Evolutionary conservation across 2,329 filamentous ascomycete species (phyloP), one percentile per base, ranked within the genome.

Genomic region (Xylaria sp.): DNA sequence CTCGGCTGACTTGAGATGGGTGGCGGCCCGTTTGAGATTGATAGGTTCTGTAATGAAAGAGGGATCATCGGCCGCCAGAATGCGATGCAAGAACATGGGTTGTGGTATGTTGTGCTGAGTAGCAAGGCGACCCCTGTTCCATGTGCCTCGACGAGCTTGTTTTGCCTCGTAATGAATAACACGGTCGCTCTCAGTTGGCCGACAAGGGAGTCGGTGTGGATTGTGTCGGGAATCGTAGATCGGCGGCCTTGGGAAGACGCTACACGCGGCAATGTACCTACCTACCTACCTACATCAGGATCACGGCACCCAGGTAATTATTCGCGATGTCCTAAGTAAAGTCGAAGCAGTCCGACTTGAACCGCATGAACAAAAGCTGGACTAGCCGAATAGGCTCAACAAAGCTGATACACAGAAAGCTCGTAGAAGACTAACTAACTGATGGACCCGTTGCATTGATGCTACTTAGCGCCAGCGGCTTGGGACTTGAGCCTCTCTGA

Each of bases 11-110:
- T 58, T 48, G 53, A 56, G 49, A 59, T 63, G 59, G 57, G 57
- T 36, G 62, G 60, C 58, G 59, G 59, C 56, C 65, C 56, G 65
- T 87, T 86, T 87, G 85, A 86, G 81, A 80, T 84, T 84, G 79
- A 75, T 74, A 71, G 73, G 71, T 59, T 72, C 77, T 80, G 79
- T 75, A 80, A 81, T 81, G 81, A 80, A 78, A 77, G 74, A 77
- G 78, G 80, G 80, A 79, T 82, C 82, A 83, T 85, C 81, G 78
- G 71, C 83, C 70, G 62, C 81, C 77, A 74, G 82, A 78, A 77
- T 77, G 77, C 67, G 72, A 69, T 69, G 63, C 71, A 71, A 70
- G 71, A 68, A 66, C 63, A 51, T 53, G 33, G 38, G 15, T 57
- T 13, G 23, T 26, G 44, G 69, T 71, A 74, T 75, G 63, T 63